Evolutionary conservation across 1,139 yeast genomes (phyloP).

Genomic region (Petasospora rhodanensis): DNA sequence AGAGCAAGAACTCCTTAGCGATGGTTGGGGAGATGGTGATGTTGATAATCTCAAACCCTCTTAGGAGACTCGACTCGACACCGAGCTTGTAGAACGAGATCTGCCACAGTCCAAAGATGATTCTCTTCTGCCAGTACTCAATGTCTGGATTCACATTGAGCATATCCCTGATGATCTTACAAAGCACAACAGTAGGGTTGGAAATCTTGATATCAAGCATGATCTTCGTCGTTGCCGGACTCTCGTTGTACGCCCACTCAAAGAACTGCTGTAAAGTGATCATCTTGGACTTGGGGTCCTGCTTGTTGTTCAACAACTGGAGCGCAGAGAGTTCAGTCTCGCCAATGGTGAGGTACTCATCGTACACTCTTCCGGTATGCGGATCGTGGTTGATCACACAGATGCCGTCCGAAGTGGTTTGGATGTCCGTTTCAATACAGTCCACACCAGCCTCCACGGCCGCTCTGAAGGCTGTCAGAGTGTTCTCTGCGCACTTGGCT

Average conservation of each 20-base stretch:
- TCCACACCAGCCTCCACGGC: slow-evolving; percentile 69
- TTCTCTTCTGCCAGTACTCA: slow-evolving; percentile 59
- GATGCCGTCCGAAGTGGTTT: slow-evolving; percentile 67
- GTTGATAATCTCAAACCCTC: slow-evolving; percentile 43
- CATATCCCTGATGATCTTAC: slow-evolving; percentile 48
- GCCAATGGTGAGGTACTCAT: slow-evolving; percentile 32
- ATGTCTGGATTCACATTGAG: slow-evolving; percentile 44
- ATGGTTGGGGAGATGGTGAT: slow-evolving; percentile 44
- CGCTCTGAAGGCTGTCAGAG: slow-evolving; percentile 64
- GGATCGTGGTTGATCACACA: slow-evolving; percentile 68
- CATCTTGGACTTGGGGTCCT: slow-evolving; percentile 51
- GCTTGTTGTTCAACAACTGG: slow-evolving; percentile 48
- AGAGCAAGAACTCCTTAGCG: slow-evolving; percentile 31
- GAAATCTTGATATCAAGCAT: slow-evolving; percentile 82
- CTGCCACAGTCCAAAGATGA: slow-evolving; percentile 83
- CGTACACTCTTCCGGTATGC: slow-evolving; percentile 33
- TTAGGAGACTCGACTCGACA: slow-evolving; percentile 34
- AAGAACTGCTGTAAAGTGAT: slow-evolving; percentile 59
- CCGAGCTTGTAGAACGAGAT: slow-evolving; percentile 58
- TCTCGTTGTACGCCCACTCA: slow-evolving; percentile 45
- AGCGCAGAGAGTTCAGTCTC: slow-evolving; percentile 39
- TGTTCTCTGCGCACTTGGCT: slow-evolving; percentile 71
- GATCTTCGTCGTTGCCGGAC: slow-evolving; percentile 22
- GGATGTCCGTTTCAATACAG: slow-evolving; percentile 80
- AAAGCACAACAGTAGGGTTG: slow-evolving; percentile 57